These are phyloP conservation scores for Fusarium guadeloupense DNA, from an alignment of 2,329 filamentous ascomycete genomes.

Conservation along the genomic window DNA sequence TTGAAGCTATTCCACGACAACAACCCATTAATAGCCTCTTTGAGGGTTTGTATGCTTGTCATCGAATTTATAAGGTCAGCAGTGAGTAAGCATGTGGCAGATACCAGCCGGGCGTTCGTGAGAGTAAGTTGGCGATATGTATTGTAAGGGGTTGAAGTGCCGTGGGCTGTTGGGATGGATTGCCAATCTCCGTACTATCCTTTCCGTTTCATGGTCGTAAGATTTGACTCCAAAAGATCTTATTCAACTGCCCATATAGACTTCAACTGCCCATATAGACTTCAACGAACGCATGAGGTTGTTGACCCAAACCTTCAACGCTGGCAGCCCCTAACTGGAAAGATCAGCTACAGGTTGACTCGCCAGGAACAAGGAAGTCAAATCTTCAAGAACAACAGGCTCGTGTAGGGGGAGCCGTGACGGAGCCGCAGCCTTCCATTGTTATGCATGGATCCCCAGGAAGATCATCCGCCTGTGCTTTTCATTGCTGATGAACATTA, in stretches of 20 bases:
- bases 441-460: conserved; percentile 12
- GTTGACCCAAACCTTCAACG: conserved; percentile 23
- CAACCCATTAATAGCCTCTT: background rate
- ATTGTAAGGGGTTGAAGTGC: conserved; percentile 4
- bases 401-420: conserved; percentile 22
- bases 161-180: conserved; percentile 25
- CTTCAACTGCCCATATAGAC: conserved; percentile 15
- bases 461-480: background rate
- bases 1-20: no score
- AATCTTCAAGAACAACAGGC: conserved; percentile 3
- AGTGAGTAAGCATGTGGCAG: background rate
- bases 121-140: background rate
- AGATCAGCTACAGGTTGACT: conserved; percentile 20
- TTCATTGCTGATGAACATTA: background rate
- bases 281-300: conserved; percentile 2
- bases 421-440: conserved; percentile 31
- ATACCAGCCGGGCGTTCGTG: background rate
- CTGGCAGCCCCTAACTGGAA: conserved; percentile 31
- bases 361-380: conserved; percentile 4
- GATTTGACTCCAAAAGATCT: conserved; percentile 16
- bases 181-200: conserved; percentile 13
- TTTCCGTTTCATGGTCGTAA: conserved; percentile 32
- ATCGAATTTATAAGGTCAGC: background rate
- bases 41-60: background rate
- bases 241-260: conserved; percentile 16